These are phyloP conservation scores for Dactylellina leptospora DNA, from an alignment of 2,329 filamentous ascomycete genomes.

Conservation along the genomic window DNA sequence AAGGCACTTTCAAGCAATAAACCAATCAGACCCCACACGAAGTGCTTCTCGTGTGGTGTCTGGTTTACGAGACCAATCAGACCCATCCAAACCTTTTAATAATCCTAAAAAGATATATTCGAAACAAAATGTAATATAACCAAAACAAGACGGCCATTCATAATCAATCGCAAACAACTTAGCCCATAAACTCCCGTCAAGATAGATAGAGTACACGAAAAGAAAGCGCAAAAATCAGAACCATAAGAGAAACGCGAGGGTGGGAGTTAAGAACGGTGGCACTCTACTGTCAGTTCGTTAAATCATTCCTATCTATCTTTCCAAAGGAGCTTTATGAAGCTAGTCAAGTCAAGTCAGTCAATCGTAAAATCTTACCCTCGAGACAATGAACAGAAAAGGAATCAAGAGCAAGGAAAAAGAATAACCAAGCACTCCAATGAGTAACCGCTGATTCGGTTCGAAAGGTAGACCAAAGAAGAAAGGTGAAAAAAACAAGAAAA, in stretches of 20 bases:
- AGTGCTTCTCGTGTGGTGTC: no score
- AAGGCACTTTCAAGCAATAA: no score
- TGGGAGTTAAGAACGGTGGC: not conserved
- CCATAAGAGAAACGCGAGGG: not conserved
- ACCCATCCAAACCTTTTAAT: no score
- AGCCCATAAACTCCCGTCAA: not conserved
- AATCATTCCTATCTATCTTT: slow-evolving; percentile 1
- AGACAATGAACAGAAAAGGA: not conserved
- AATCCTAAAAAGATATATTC: no score
- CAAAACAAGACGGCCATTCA: no score
- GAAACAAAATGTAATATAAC: no score
- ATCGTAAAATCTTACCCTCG: not conserved
- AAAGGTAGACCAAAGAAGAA: not conserved
- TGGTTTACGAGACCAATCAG: no score
- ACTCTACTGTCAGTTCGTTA: not conserved
- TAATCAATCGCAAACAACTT: not conserved
- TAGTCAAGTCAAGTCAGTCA: not conserved
- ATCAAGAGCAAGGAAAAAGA: not conserved
- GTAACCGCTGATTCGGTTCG: no score
- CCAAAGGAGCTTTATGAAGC: not conserved
- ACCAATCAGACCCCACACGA: no score
- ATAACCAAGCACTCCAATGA: no score
- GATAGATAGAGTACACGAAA: not conserved
- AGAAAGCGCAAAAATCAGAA: not conserved
- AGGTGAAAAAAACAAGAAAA: not conserved